Conservation (phyloP, 192 early-diverging fungal genomes). For the Coemansia sp. region DNA sequence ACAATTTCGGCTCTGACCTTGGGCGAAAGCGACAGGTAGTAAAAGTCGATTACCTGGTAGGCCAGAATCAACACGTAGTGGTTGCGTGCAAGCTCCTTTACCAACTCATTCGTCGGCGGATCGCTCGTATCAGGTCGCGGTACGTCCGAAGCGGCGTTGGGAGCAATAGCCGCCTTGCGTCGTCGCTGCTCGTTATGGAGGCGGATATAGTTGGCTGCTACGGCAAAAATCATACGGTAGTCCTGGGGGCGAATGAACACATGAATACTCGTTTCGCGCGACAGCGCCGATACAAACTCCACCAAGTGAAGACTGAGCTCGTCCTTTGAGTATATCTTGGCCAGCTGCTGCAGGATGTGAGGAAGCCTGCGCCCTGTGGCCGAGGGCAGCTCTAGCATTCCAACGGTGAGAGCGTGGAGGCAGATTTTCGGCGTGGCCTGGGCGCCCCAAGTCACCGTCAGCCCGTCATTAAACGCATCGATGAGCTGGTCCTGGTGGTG, state of each 20-base stretch:
- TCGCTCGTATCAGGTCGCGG: not conserved
- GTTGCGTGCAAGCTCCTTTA: constrained; percentile 53
- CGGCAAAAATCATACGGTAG: constrained; percentile 85
- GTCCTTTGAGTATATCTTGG: constrained; percentile 76
- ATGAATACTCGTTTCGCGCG: constrained; percentile 72
- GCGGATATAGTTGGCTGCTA: constrained; percentile 84
- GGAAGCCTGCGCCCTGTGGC: constrained; percentile 73
- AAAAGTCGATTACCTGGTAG: constrained; percentile 87
- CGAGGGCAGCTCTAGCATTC: constrained; percentile 76
- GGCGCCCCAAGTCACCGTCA: constrained; percentile 57
- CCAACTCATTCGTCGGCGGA: not conserved
- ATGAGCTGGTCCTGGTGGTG: constrained; percentile 72
- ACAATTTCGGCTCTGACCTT: constrained; percentile 76
- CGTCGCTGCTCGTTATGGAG: constrained; percentile 49
- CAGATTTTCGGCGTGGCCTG: constrained; percentile 72
- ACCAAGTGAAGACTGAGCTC: constrained; percentile 81
- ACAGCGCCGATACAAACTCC: constrained; percentile 88
- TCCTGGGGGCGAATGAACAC: constrained; percentile 77
- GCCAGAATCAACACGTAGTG: constrained; percentile 90
- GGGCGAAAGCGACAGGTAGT: constrained; percentile 81
- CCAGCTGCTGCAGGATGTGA: constrained; percentile 68
- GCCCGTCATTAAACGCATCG: constrained; percentile 68
- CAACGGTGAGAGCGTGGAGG: constrained; percentile 76
- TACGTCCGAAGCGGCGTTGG: not conserved
- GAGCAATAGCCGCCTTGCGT: constrained; percentile 16